A percentile compares a stretch with the other conserved stretches of the same genome.
Evolutionary conservation across 2,329 filamentous ascomycete genomes (phyloP).

Genomic region (Amesomyces nigricolor): DNA sequence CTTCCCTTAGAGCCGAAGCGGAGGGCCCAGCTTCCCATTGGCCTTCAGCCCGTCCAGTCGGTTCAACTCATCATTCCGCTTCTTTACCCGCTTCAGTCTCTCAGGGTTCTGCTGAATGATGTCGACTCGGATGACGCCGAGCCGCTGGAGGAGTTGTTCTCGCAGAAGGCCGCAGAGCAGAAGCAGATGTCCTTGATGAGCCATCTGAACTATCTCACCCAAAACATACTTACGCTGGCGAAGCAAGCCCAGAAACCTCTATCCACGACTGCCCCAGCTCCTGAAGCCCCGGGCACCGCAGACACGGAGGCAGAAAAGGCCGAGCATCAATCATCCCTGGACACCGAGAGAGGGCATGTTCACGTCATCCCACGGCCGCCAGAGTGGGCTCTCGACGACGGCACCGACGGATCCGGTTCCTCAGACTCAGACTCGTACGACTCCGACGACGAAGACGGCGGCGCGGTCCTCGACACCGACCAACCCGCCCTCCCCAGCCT

Average conservation of each 20-base stretch:
- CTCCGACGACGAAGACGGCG: constrained; percentile 40
- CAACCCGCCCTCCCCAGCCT: constrained; percentile 25
- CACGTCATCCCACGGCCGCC: constrained; percentile 69
- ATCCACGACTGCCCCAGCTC: constrained; percentile 16
- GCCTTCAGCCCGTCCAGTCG: constrained; percentile 56
- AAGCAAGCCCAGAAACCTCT: constrained; percentile 42
- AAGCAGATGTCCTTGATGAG: constrained; percentile 61
- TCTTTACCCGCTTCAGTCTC: constrained; percentile 65
- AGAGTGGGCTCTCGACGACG: constrained; percentile 58
- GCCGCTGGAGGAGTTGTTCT: constrained; percentile 60
- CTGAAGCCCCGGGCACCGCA: constrained; percentile 19
- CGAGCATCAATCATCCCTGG: constrained; percentile 24
- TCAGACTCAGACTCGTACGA: constrained; percentile 44
- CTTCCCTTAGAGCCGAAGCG: constrained; percentile 64
- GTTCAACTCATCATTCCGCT: constrained; percentile 64
- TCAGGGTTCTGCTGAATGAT: constrained; percentile 60
- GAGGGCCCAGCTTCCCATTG: constrained; percentile 52
- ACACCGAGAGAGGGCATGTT: constrained; percentile 57
- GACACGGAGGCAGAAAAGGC: constrained; percentile 25
- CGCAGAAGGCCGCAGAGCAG: constrained; percentile 50
- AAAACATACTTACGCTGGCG: constrained; percentile 63
- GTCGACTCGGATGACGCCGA: constrained; percentile 55
- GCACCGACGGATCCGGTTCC: constrained; percentile 40
- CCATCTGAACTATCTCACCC: constrained; percentile 67
- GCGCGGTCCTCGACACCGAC: constrained; percentile 32